Evolutionary conservation across 75 land plant species (phyloP), one percentile per base, ranked within the genome.

Genomic region (Chamaecyparis obtusa): DNA sequence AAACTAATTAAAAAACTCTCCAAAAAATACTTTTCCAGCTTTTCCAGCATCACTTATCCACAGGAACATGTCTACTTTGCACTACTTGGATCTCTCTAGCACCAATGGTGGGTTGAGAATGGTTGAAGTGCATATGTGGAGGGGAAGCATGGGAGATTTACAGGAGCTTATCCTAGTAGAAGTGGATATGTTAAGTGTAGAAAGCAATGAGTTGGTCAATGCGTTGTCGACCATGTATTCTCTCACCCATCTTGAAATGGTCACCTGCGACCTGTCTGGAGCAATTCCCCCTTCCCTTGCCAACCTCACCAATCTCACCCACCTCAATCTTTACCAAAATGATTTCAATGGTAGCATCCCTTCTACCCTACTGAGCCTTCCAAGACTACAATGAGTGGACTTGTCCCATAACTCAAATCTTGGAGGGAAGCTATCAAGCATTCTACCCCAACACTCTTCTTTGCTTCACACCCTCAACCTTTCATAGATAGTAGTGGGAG

Each of bases 21-120:
- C n/a, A n/a, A n/a, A n/a, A n/a, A n/a, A n/a, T n/a, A n/a, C n/a
- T n/a, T n/a, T n/a, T n/a, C n/a, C n/a, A n/a, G n/a, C n/a, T n/a
- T n/a, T n/a, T n/a, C n/a, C n/a, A n/a, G n/a, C n/a, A n/a, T n/a
- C n/a, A n/a, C n/a, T n/a, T n/a, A n/a, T n/a, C n/a, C n/a, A n/a
- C n/a, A n/a, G n/a, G n/a, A n/a, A n/a, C n/a, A 88, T 94, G n/a
- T 79, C 89, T 9, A 88, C 35, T n/a, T 44, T 91, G 51, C 77
- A 79, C 16, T 33, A 36, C 37, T 44, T 48, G 51, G 51, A 48
- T 48, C 51, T 48, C 51, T 48, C 11, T 48, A 0, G 0, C 11
- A 9, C n/a, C n/a, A n/a, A 48, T n/a, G n/a, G n/a, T 9, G 7
- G 0, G 9, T 1, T 48, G 51, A 48, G 51, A 9, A 48, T 48